Base-by-base conservation (phyloP, 306 rosid genomes). In the Cicer cuneatum region DNA sequence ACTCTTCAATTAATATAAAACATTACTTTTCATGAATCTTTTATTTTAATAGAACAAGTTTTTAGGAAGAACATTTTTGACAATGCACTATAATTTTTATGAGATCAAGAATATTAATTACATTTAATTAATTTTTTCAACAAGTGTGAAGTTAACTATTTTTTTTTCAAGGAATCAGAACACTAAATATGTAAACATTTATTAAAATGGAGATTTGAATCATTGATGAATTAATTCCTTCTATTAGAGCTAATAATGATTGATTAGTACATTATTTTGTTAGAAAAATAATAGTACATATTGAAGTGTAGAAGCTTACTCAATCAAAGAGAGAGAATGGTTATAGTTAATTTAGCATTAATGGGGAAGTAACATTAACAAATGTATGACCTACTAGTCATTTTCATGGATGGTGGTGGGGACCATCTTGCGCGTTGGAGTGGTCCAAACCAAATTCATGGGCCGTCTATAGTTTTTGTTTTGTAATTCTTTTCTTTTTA, bases 381-480 rank as follows among this genome's bases (percentile, higher is more conserved):
- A 24, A 81, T 65, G 61, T 46, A n/a, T 74, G 82, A 67, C 73
- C 83, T 60, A 78, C 68, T 63, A 8, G 16, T 69, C 73, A 66
- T 47, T 80, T 71, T 37, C 51, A 53, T 67, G 70, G 62, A 40
- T 48, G 54, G 70, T 61, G 69, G 78, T 78, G 79, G 84, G 87
- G 61, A 42, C 85, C 84, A 78, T 35, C 77, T 63, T 72, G 74
- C 83, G 78, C 81, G 74, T 78, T 74, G 77, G 10, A 68, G 66
- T 64, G 73, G 84, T 80, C 87, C 81, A 75, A 61, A 12, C 81
- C 72, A 46, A 83, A 70, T 72, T 77, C 71, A 74, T 62, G 68
- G 43, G 10, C 64, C 51, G 61, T 66, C 60, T 37, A 56, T 52
- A 2, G 24, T 63, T 69, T 73, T 69, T 73, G 15, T 49, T 66